Conservation (phyloP, 1,284 basidiomycete genomes). For the Gomphus bonarii region DNA sequence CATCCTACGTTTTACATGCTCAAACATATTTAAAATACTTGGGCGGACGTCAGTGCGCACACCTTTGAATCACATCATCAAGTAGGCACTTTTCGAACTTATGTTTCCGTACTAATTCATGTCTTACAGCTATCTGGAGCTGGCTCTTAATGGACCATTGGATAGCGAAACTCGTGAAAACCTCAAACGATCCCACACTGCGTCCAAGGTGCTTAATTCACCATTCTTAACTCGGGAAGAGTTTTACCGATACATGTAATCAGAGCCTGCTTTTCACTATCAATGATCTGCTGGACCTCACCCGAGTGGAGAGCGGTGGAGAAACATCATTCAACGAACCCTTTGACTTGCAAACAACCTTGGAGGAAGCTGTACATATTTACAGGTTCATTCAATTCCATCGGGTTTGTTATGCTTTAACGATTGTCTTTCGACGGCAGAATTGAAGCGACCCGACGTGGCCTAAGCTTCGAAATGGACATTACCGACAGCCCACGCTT, state of each 20-base stretch:
- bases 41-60: slow-evolving; percentile 44
- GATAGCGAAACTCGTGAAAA: slow-evolving; percentile 76
- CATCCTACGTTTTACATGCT: slow-evolving; percentile 11
- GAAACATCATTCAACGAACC: slow-evolving; percentile 78
- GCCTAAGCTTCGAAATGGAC: slow-evolving; percentile 55
- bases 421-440: slow-evolving; percentile 22
- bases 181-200: slow-evolving; percentile 68
- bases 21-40: not conserved
- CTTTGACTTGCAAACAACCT: slow-evolving; percentile 61
- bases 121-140: slow-evolving; percentile 62
- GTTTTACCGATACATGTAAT: not conserved
- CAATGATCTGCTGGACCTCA: slow-evolving; percentile 81
- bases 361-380: slow-evolving; percentile 59
- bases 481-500: slow-evolving; percentile 42
- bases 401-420: too few relatives aligned
- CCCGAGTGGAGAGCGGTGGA: slow-evolving; percentile 71
- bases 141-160: slow-evolving; percentile 73
- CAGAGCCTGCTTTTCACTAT: slow-evolving; percentile 72
- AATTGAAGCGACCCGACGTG: slow-evolving; percentile 62
- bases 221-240: not conserved
- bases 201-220: slow-evolving; percentile 52
- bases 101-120: not conserved
- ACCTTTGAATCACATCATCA: slow-evolving; percentile 69
- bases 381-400: slow-evolving; percentile 28
- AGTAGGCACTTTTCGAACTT: slow-evolving; percentile 26